Evolutionary conservation across 768 basidiomycete genomes (phyloP), one percentile per base, ranked within the genome.

Genomic region (Leccinum obscurum): DNA sequence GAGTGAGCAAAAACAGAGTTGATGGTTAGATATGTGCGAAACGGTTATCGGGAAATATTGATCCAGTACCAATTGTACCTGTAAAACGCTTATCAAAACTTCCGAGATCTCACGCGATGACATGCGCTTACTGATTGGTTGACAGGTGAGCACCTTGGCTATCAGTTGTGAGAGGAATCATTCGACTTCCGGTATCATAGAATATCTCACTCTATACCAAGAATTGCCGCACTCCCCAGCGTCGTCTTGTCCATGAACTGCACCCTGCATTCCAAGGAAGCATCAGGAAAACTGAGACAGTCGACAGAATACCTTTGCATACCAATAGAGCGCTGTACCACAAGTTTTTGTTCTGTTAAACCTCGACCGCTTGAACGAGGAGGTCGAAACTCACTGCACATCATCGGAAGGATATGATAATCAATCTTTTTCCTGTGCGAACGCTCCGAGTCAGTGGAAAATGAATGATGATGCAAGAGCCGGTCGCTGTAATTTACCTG

Each of bases 241-340:
- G 88, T 90, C 0, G 84, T 86, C 73, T 89, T 89, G 63, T 90
- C 89, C 85, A 90, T 89, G 60, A 85, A 89, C 67, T 90, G 88
- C 17, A 90, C 80, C 82, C 88, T 85, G 60, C 15, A 4, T 22
- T 6, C 49, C 58, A 26, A n/a, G 5, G 24, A 26, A 13, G 10
- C 37, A 37, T 54, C 9, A 51, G 9, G 7, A 24, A 10, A 17
- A 39, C 6, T 4, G 3, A 13, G 22, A 11, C 7, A 11, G 22
- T 17, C 4, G 1, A n/a, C n/a, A 14, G 4, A 55, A 22, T 7
- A 11, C 13, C 11, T 44, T 35, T 8, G 6, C 53, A 39, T 64
- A 86, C 84, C 79, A 85, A 64, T 85, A 87, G 37, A 86, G 78
- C 28, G 77, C 86, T 86, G 57, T 53, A 14, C 44, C 8, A 15